A percentile compares a stretch with the other conserved stretches of the same genome.
Evolutionary conservation across 805 yeast genomes (phyloP).

Genomic region (Suhomyces tanzawaensis): DNA sequence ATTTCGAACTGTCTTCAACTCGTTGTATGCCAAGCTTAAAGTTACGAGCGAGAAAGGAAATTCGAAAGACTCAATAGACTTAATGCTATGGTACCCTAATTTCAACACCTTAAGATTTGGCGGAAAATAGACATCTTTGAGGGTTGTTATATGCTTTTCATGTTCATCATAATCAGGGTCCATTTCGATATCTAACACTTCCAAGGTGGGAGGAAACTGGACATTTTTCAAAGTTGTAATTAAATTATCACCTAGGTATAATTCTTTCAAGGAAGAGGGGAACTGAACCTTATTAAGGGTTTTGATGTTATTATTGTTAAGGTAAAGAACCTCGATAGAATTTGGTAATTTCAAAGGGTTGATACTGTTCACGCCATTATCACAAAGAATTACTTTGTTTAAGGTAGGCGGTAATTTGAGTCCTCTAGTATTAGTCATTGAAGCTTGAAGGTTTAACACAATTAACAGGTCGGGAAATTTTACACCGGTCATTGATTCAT

Average conservation of each 20-base stretch:
- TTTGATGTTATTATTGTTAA: conserved; percentile 42
- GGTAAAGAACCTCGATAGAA: conserved; percentile 34
- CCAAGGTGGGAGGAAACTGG: conserved; percentile 35
- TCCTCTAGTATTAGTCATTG: conserved; percentile 46
- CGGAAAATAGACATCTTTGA: conserved; percentile 42
- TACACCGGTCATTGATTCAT: conserved; percentile 47
- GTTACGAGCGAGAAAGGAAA: conserved; percentile 33
- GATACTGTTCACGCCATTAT: conserved; percentile 44
- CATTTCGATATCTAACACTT: conserved; percentile 41
- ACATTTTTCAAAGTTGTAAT: conserved; percentile 46
- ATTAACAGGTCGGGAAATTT: conserved; percentile 41
- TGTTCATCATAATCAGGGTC: conserved; percentile 41
- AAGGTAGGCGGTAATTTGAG: conserved; percentile 37
- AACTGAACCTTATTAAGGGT: conserved; percentile 43
- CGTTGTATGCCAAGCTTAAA: conserved; percentile 39
- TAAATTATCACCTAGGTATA: conserved; percentile 41
- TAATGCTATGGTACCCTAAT: conserved; percentile 40
- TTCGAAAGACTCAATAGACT: conserved; percentile 36
- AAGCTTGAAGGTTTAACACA: conserved; percentile 38
- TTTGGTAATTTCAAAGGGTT: conserved; percentile 45
- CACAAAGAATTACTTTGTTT: conserved; percentile 30
- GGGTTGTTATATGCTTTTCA: conserved; percentile 40
- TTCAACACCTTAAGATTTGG: conserved; percentile 32
- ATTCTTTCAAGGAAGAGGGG: conserved; percentile 33
- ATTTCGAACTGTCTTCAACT: conserved; percentile 34